A percentile compares a stretch with the other conserved stretches of the same genome.
Conservation (phyloP, 495 filamentous ascomycete species). For the Oidiodendron maius region DNA sequence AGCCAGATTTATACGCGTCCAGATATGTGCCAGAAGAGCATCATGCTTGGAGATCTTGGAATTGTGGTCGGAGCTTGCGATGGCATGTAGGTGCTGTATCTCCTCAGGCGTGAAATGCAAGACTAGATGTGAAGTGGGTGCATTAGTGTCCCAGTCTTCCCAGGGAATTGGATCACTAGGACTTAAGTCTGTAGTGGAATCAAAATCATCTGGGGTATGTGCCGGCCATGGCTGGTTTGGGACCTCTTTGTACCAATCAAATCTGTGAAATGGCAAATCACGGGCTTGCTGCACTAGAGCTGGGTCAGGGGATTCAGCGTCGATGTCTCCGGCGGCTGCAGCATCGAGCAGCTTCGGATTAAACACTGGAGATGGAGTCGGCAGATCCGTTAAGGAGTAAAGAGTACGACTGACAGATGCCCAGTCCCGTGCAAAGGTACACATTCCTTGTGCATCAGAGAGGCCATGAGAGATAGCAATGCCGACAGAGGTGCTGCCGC, state of each 20-base stretch:
- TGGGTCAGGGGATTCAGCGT: slow-evolving; percentile 17
- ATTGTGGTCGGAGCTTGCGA: slow-evolving; percentile 1
- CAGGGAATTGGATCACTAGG: slow-evolving; percentile 30
- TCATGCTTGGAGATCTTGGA: slow-evolving; percentile 29
- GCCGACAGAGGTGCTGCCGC: slow-evolving; percentile 35
- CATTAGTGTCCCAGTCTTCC: slow-evolving; percentile 27
- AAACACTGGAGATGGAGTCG: slow-evolving; percentile 23
- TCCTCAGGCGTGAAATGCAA: slow-evolving; percentile 28
- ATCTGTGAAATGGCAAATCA: slow-evolving; percentile 30
- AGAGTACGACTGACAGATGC: slow-evolving; percentile 20
- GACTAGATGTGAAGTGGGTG: slow-evolving; percentile 24
- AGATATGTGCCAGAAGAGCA: slow-evolving; percentile 32
- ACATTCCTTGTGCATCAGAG: slow-evolving; percentile 40
- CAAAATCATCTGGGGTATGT: slow-evolving; percentile 14
- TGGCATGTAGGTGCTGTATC: slow-evolving; percentile 17
- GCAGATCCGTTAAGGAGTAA: not conserved
- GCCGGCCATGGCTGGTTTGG: slow-evolving; percentile 23
- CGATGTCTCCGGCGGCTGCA: slow-evolving; percentile 22
- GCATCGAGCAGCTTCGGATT: slow-evolving; percentile 27
- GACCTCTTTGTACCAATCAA: slow-evolving; percentile 27
- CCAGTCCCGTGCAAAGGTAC: slow-evolving; percentile 42
- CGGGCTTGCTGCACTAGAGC: slow-evolving; percentile 21
- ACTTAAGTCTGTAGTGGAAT: slow-evolving; percentile 17
- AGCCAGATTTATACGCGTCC: slow-evolving; percentile 31
- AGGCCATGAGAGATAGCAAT: slow-evolving; percentile 40